Conservation (phyloP, 768 basidiomycete genomes). For the Leucosporidium scottii region DNA sequence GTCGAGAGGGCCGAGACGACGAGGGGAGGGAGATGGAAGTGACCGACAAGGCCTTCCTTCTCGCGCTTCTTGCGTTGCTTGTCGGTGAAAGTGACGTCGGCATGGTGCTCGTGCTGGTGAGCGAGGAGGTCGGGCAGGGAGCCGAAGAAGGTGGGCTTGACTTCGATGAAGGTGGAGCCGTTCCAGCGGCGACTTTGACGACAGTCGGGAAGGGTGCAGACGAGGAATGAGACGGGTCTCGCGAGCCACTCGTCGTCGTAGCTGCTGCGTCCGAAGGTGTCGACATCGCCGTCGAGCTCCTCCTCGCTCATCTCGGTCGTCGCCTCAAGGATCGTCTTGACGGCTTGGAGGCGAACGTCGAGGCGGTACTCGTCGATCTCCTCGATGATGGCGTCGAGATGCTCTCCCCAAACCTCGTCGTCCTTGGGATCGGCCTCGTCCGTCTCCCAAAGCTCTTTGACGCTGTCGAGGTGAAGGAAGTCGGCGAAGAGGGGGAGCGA, state of each 20-base stretch:
- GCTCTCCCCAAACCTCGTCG: not conserved
- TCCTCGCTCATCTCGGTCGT: constrained; percentile 80
- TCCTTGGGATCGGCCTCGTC: not conserved
- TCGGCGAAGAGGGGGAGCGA: not conserved
- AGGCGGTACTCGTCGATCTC: not conserved
- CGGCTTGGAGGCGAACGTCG: not conserved
- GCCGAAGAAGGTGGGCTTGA: constrained; percentile 7
- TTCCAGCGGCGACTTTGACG: not conserved
- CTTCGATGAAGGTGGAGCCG: not conserved
- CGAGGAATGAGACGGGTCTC: not conserved
- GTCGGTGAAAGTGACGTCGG: not conserved
- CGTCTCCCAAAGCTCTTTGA: not conserved
- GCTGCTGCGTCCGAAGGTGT: not conserved
- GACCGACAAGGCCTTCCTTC: no score
- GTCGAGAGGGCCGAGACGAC: no score
- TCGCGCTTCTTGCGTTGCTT: no score
- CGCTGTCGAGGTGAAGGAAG: not conserved
- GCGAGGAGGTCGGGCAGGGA: not conserved
- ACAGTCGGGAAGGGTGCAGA: not conserved
- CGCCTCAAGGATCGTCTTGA: constrained; percentile 55
- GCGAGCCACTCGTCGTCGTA: constrained; percentile 7
- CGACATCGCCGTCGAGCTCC: constrained; percentile 46
- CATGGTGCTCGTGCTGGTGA: constrained; percentile 17
- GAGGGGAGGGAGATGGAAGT: no score
- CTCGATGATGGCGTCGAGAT: not conserved